Evolutionary conservation across 306 rosid species (phyloP), one percentile per base, ranked within the genome.

Genomic region (Ceratonia siliqua): DNA sequence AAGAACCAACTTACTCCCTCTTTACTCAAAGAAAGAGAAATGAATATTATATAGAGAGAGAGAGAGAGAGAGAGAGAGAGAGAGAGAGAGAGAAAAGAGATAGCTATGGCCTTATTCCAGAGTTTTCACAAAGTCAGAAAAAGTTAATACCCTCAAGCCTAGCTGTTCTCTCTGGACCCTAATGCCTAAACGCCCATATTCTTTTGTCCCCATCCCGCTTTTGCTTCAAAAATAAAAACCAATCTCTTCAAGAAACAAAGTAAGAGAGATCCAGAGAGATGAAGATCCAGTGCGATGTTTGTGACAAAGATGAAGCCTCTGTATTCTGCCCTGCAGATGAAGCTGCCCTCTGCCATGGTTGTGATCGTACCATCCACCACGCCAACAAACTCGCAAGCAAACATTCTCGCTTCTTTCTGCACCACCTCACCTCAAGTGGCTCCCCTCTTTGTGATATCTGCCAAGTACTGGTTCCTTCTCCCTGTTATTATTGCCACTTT

Each of bases 211-310:
- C 79, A 50, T 78, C 21, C 52, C 36, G 20, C 7, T 14, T 42
- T 15, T 3, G 13, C 62, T 76, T 42, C 28, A 14, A 56, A 2
- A 18, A 61, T 42, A 21, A 50, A 43, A 18, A 14, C 72, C 78
- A 33, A 62, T 65, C 45, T 21, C 45, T 49, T 21, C 36, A 45
- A 35, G 38, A 53, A 5, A 59, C 4, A 27, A 22, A 6, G 64
- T 52, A 56, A 59, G 17, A 14, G 33, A 32, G 18, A 38, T 56
- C 6, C 42, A 46, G 62, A 33, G 41, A 67, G 46, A 94, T 94
- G 97, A 94, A 91, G 97, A 91, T 91, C 84, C 85, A 75, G 62
- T 94, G 98, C 66, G 97, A 86, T 76, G 87, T 85, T 2, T 94
- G 98, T 72, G 83, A 86, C 41, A 85, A 82, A 82, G 79, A 50